These are phyloP conservation scores for Solanum pennellii DNA, from an alignment of 257 asterid genomes.

Conservation along the genomic window DNA sequence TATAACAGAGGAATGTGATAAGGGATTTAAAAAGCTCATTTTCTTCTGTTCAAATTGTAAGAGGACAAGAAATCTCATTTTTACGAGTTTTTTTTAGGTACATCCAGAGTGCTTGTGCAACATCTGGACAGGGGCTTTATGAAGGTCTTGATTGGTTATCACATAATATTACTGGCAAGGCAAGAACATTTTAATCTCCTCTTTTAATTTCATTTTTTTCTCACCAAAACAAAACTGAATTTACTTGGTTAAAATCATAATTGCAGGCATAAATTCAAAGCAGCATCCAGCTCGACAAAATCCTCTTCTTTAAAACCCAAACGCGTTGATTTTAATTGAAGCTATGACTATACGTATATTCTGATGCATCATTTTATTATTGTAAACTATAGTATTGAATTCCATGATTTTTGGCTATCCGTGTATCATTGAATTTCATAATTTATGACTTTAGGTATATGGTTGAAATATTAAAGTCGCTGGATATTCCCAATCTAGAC, in stretches of 20 bases:
- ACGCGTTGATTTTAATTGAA: neutral
- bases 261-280: conserved; percentile 6
- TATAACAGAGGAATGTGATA: neutral
- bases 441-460: neutral
- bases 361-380: neutral
- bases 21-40: too few species aligned
- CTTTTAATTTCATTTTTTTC: neutral
- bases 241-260: neutral
- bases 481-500: neutral
- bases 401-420: neutral
- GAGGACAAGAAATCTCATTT: neutral
- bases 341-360: neutral
- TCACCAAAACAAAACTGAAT: neutral
- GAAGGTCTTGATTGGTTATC: conserved; percentile 52
- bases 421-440: neutral
- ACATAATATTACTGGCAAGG: conserved; percentile 26
- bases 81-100: conserved; percentile 8
- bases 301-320: neutral
- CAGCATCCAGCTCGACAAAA: neutral
- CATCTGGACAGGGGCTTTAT: conserved; percentile 40
- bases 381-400: neutral
- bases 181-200: neutral
- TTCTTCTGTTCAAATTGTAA: neutral
- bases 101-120: conserved; percentile 36
- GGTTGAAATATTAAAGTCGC: neutral